phyloP scores from a whole-genome alignment of 2,329 filamentous ascomycete species.

The Paraphoma chrysanthemicola region DNA sequence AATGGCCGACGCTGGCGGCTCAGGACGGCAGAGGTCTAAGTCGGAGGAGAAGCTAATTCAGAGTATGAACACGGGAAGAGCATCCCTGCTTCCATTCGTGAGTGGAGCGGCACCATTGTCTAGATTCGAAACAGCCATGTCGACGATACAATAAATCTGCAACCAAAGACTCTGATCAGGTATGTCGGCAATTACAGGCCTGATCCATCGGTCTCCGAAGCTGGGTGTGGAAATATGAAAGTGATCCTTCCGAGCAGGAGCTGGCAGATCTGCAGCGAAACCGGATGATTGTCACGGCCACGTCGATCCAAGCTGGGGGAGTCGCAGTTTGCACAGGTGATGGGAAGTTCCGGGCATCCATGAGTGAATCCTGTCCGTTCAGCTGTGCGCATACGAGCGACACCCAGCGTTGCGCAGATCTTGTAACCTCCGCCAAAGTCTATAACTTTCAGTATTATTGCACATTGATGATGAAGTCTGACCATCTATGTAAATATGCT shows the following conservation, averaged over 20 bases:
- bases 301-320: too few relatives aligned
- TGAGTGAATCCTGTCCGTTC: background rate
- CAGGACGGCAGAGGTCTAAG: background rate
- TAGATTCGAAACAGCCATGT: background rate
- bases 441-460: too few relatives aligned
- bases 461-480: background rate
- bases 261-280: too few relatives aligned
- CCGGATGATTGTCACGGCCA: too few relatives aligned
- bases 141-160: background rate
- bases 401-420: too few relatives aligned
- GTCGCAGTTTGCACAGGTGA: too few relatives aligned
- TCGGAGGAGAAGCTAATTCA: background rate
- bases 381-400: too few relatives aligned
- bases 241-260: background rate
- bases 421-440: too few relatives aligned
- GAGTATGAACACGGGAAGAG: background rate
- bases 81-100: background rate
- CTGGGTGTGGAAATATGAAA: background rate
- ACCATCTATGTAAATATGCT: conserved; percentile 5
- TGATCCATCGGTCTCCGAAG: conserved; percentile 3
- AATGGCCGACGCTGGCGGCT: background rate
- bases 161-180: background rate
- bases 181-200: conserved; percentile 2
- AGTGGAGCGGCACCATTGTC: background rate
- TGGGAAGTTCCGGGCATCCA: background rate